A percentile compares a stretch with the other conserved stretches of the same genome.
phyloP scores from a whole-genome alignment of 1,284 basidiomycete species.

The Ceratobasidium sp. region DNA sequence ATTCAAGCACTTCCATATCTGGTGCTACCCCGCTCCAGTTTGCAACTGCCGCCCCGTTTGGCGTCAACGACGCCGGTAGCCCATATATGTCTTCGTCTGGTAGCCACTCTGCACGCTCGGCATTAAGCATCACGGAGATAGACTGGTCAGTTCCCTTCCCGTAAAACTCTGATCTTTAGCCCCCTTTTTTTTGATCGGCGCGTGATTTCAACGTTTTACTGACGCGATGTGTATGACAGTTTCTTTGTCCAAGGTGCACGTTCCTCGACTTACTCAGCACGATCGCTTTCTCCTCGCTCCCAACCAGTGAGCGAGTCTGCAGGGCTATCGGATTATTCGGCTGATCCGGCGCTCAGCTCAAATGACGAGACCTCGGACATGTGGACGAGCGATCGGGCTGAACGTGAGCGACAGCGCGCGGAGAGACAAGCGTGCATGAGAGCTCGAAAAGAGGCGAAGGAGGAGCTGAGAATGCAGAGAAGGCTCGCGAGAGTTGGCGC shows the following conservation, averaged over 20 bases:
- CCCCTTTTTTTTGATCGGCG: slow-evolving; percentile 15
- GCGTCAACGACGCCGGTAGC: not conserved
- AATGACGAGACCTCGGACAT: slow-evolving; percentile 13
- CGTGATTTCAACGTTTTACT: not conserved
- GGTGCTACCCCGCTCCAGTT: slow-evolving; percentile 2
- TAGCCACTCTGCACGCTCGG: slow-evolving; percentile 19
- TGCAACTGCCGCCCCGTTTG: slow-evolving; percentile 21
- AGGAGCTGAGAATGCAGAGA: slow-evolving; percentile 14
- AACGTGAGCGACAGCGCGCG: slow-evolving; percentile 33
- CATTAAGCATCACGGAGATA: slow-evolving; percentile 38
- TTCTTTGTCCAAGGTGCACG: slow-evolving; percentile 41
- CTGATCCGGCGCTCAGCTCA: slow-evolving; percentile 19
- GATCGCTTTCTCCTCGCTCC: slow-evolving; percentile 1
- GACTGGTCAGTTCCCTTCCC: slow-evolving; percentile 32
- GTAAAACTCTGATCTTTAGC: not conserved
- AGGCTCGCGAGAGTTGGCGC: not conserved
- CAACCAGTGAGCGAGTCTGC: not conserved
- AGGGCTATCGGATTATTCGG: not conserved
- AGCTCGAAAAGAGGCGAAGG: slow-evolving; percentile 24
- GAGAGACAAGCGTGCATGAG: slow-evolving; percentile 34
- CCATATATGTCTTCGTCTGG: slow-evolving; percentile 19
- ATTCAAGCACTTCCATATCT: slow-evolving; percentile 17
- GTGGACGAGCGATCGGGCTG: slow-evolving; percentile 26
- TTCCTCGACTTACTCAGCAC: slow-evolving; percentile 34
- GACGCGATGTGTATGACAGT: slow-evolving; percentile 25